Conservation (phyloP, 257 asterid species). For the Ophiorrhiza pumila region DNA sequence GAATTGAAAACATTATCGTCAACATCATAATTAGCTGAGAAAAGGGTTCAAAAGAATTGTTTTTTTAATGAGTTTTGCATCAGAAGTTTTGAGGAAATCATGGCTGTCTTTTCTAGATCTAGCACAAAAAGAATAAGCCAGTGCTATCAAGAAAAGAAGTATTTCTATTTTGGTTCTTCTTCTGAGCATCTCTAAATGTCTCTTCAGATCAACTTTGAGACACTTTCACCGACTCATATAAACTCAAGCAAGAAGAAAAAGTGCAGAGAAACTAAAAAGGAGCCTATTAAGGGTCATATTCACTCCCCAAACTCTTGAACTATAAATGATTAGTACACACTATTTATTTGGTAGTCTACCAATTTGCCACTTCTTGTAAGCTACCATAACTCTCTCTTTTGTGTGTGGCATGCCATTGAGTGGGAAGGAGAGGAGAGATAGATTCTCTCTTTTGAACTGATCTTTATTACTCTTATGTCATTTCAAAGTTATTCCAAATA, state of each 20-base stretch:
- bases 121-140: slow-evolving; percentile 29
- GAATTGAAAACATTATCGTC: slow-evolving; percentile 34
- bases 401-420: no score
- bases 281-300: slow-evolving; percentile 2
- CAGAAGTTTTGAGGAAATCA: slow-evolving; percentile 49
- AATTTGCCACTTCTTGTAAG: slow-evolving; percentile 5
- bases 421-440: slow-evolving; percentile 19
- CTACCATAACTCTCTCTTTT: no score
- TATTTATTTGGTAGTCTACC: slow-evolving; percentile 8
- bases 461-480: slow-evolving; percentile 25
- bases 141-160: slow-evolving; percentile 22
- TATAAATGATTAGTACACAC: slow-evolving; percentile 21
- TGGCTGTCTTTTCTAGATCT: slow-evolving; percentile 52
- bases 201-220: slow-evolving; percentile 44
- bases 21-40: slow-evolving; percentile 37
- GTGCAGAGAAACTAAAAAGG: slow-evolving; percentile 9
- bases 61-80: slow-evolving; percentile 17
- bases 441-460: slow-evolving; percentile 26
- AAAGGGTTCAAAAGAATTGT: slow-evolving; percentile 16
- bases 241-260: slow-evolving; percentile 13
- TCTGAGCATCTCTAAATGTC: slow-evolving; percentile 43
- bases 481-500: slow-evolving; percentile 27
- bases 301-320: slow-evolving; percentile 19
- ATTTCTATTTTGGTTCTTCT: slow-evolving; percentile 37
- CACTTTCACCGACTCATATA: slow-evolving; percentile 50